Conservation (phyloP, 2,329 filamentous ascomycete species). For the Ceratocystis harringtonii region DNA sequence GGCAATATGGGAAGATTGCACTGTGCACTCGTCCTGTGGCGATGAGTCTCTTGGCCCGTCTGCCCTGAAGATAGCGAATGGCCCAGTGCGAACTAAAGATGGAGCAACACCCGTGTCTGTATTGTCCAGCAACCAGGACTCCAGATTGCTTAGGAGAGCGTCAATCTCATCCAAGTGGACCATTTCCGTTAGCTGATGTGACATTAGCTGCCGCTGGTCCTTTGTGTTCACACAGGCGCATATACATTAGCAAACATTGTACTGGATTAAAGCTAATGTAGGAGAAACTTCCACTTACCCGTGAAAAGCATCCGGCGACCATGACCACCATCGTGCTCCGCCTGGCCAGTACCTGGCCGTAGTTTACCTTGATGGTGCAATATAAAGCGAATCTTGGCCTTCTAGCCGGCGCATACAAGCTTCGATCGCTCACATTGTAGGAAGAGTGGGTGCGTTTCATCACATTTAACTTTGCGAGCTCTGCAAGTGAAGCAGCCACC, state of each 20-base stretch:
- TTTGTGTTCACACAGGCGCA: background rate
- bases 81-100: background rate
- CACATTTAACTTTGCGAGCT: conserved; percentile 16
- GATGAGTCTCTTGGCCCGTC: background rate
- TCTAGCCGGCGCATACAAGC: conserved; percentile 10
- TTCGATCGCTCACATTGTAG: conserved; percentile 9
- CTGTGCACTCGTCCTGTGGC: background rate
- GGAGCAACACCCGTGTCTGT: background rate
- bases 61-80: conserved; percentile 9
- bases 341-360: background rate
- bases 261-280: background rate
- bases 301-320: conserved; percentile 14
- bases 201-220: conserved; percentile 8
- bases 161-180: conserved; percentile 1
- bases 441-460: conserved; percentile 11
- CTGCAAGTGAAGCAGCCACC: conserved; percentile 15
- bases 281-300: background rate
- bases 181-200: background rate
- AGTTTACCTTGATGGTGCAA: background rate
- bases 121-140: background rate
- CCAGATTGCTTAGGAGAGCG: background rate
- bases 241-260: background rate
- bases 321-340: conserved; percentile 9
- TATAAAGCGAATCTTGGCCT: conserved; percentile 15
- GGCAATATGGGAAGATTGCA: background rate